Evolutionary conservation across 768 basidiomycete species (phyloP), one percentile per base, ranked within the genome.

Genomic region (Lentinula boryana): DNA sequence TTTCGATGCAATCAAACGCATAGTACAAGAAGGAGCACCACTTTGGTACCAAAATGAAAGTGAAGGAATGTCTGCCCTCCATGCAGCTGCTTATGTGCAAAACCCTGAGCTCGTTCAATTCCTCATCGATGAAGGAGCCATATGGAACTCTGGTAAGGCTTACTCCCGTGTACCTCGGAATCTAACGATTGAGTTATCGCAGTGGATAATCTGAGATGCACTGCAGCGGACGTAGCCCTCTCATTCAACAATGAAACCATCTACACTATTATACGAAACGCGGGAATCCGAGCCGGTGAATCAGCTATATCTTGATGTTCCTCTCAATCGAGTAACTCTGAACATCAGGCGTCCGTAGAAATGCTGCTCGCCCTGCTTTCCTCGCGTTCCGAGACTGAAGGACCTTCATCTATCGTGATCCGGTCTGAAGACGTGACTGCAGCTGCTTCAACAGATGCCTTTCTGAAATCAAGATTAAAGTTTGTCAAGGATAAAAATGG

Each of bases 241-340:
- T 96, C 94, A 7, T 81, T 90, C 71, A 95, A 96, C 66, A 83
- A 95, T 66, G 74, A 77, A 60, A 74, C 75, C 41, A 87, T 87
- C 15, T 98, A 98, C 72, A 81, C 76, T 21, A 68, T 84, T 56
- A 89, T 99, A 52, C 84, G 93, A n/a, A 88, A 96, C 74, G 91
- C 96, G 60, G 97, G 96, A 7, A 86, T 98, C 61, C 86, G 96
- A 60, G 82, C 90, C 74, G 95, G 95, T 92, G 63, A 68, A 78
- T 73, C 70, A 32, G 35, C 58, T 63, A 57, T 62, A 12, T 54
- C 32, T 66, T 62, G 54, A 40, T 54, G 10, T 60, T 46, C 13
- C 51, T 10, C 32, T 56, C 48, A 2, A 38, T 18, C 51, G 23
- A 56, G 61, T 56, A 48, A 48, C 63, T 50, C 16, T 60, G 49